A percentile compares a stretch with the other conserved stretches of the same genome.
phyloP scores from a whole-genome alignment of 331 rosid species.

The Rosa hybrid region DNA sequence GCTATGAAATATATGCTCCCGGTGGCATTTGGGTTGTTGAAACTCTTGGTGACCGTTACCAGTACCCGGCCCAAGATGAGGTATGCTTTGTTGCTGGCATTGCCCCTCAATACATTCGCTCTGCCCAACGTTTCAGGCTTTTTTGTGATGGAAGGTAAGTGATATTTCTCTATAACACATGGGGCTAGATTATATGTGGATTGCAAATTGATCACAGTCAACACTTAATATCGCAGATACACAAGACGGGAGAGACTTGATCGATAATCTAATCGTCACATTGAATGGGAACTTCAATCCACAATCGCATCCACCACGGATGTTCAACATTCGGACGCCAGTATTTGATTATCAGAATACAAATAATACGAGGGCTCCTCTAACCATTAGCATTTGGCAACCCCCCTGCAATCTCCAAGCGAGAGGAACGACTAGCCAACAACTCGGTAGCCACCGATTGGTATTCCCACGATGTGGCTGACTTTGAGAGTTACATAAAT shows the following conservation, averaged over 20 bases:
- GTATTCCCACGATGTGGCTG: no score
- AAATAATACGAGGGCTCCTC: background rate
- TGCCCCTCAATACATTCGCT: background rate
- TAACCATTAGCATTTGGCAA: background rate
- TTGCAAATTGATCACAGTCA: no score
- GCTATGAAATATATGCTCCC: slow-evolving; percentile 6
- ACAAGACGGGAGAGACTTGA: background rate
- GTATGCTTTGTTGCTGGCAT: slow-evolving; percentile 2
- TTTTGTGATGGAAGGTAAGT: background rate
- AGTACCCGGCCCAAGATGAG: background rate
- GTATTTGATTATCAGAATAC: background rate
- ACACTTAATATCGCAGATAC: background rate
- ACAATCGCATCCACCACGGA: background rate
- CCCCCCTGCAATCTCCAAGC: background rate
- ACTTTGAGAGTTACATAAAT: background rate
- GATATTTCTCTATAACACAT: no score
- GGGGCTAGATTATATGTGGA: no score
- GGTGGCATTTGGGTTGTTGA: background rate
- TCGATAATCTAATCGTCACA: background rate
- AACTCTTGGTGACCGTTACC: background rate
- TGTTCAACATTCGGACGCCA: background rate
- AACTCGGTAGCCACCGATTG: no score
- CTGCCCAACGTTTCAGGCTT: slow-evolving; percentile 2
- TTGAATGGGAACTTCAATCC: background rate
- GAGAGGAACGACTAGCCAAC: no score